Evolutionary conservation across 192 early-diverging fungal species (phyloP).

Genomic region (Oehlia diaphana): DNA sequence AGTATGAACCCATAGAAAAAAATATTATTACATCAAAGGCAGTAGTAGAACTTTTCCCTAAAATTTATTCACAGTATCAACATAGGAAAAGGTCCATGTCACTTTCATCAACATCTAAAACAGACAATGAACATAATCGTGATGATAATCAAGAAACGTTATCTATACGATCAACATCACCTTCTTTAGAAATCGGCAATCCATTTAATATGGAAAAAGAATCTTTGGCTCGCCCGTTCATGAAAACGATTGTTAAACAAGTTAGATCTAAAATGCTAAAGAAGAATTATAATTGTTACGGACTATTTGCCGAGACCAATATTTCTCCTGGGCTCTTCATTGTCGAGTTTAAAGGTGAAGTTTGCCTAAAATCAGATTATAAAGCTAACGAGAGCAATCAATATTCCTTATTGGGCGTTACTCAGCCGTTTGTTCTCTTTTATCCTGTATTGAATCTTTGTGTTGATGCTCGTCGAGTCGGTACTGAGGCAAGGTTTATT

Average conservation of each 20-base stretch:
- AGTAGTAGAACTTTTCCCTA: conserved; percentile 42
- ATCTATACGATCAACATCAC: conserved; percentile 31
- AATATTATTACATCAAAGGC: conserved; percentile 45
- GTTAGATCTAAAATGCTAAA: conserved; percentile 33
- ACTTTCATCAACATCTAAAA: conserved; percentile 36
- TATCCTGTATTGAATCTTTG: conserved; percentile 65
- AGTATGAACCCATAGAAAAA: conserved; percentile 37
- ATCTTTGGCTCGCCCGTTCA: conserved; percentile 39
- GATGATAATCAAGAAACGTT: conserved; percentile 29
- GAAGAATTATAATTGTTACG: conserved; percentile 45
- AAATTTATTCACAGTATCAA: conserved; percentile 38
- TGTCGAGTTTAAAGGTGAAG: conserved; percentile 77
- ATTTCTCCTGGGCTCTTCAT: conserved; percentile 61
- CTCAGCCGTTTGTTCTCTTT: conserved; percentile 63
- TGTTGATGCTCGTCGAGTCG: conserved; percentile 68
- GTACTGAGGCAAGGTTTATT: conserved; percentile 68
- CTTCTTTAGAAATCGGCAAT: conserved; percentile 21
- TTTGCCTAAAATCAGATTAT: conserved; percentile 65
- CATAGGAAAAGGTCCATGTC: conserved; percentile 46
- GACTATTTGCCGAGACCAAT: conserved; percentile 61
- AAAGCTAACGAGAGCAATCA: conserved; percentile 66
- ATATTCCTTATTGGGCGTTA: conserved; percentile 64
- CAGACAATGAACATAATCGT: conserved; percentile 28
- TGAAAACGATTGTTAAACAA: conserved; percentile 45
- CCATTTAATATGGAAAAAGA: conserved; percentile 45